Percentiles rank a stretch among this genome's conserved stretches.
phyloP scores from a whole-genome alignment of 306 rosid species.

The Myrica gale region DNA sequence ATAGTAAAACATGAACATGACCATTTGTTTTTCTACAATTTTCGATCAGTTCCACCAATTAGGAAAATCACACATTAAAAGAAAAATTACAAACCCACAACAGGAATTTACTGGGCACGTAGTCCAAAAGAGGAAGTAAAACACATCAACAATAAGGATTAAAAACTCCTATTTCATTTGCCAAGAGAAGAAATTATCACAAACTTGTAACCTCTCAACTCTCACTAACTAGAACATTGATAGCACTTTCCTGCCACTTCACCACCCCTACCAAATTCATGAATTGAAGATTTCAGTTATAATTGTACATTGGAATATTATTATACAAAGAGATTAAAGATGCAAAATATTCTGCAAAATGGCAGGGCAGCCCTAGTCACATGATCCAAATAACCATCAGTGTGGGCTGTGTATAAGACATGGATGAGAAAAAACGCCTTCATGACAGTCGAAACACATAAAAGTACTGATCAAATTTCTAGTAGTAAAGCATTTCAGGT shows the following conservation, averaged over 20 bases:
- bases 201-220: background rate
- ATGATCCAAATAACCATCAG: background rate
- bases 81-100: background rate
- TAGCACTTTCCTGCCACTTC: constrained; percentile 1
- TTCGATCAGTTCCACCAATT: background rate
- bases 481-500: background rate
- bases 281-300: background rate
- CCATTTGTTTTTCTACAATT: background rate
- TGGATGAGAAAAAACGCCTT: background rate
- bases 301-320: background rate
- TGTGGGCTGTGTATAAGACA: background rate
- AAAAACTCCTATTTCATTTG: too few species aligned
- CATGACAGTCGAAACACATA: background rate
- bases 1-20: background rate
- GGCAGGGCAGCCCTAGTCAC: background rate
- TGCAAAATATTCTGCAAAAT: background rate
- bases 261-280: background rate
- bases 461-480: too few species aligned
- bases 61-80: background rate
- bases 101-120: background rate
- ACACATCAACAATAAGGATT: background rate
- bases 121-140: background rate
- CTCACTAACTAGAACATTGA: background rate
- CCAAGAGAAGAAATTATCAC: too few species aligned
- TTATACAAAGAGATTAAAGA: background rate